A percentile compares a stretch with the other conserved stretches of the same genome.
Evolutionary conservation across 1,284 basidiomycete species (phyloP).

Genomic region (Peniophora sp.): DNA sequence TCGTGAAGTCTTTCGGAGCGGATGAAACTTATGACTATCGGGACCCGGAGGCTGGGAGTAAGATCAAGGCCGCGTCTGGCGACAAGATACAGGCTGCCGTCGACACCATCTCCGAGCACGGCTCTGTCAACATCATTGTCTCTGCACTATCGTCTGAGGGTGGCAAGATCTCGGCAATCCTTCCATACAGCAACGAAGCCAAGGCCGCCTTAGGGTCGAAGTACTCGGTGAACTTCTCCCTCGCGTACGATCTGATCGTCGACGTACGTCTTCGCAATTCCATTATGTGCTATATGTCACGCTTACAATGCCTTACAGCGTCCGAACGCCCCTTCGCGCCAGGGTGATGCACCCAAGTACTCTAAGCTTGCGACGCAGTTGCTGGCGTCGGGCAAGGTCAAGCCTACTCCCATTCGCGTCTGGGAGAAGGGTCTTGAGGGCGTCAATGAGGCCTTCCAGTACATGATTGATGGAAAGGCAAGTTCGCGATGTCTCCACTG

Average conservation of each 20-base stretch:
- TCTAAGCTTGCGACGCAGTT: conserved; percentile 10
- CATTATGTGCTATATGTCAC: too few species aligned
- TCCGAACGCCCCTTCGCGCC: not conserved
- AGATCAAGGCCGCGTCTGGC: conserved; percentile 6
- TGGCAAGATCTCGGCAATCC: conserved; percentile 2
- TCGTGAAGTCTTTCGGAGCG: not conserved
- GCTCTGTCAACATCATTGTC: conserved; percentile 1
- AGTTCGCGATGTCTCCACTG: not conserved
- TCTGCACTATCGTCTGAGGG: conserved; percentile 5
- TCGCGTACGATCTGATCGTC: conserved; percentile 5
- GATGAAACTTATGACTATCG: not conserved
- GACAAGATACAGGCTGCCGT: conserved; percentile 4
- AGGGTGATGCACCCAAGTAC: not conserved
- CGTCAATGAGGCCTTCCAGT: conserved; percentile 8
- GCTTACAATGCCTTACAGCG: too few species aligned
- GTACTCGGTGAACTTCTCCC: not conserved
- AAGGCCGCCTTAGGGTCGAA: not conserved
- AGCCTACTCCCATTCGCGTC: conserved; percentile 14
- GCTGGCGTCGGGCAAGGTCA: conserved; percentile 11
- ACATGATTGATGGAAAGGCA: conserved; percentile 8
- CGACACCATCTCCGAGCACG: conserved; percentile 3
- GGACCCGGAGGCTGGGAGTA: conserved; percentile 5
- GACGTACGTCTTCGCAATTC: not conserved
- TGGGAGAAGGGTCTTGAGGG: conserved; percentile 10
- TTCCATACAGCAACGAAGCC: not conserved